phyloP scores from a whole-genome alignment of 495 filamentous ascomycete genomes.

The Sordaria brevicollis region DNA sequence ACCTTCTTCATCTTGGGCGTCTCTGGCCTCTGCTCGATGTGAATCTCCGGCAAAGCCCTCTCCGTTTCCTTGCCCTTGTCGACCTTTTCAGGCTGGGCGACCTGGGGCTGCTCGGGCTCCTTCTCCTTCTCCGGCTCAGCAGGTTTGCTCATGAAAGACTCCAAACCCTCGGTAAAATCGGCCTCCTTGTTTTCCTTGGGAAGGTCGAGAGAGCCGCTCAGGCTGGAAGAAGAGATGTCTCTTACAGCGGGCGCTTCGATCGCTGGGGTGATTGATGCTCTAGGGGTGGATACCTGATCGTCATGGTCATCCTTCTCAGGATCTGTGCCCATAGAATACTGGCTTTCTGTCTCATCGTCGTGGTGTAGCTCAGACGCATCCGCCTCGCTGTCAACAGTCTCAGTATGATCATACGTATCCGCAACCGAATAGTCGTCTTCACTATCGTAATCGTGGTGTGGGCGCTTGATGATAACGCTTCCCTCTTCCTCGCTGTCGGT shows the following conservation, averaged over 20 bases:
- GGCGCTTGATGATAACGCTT: constrained; percentile 56
- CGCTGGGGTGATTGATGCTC: constrained; percentile 22
- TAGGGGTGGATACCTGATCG: constrained; percentile 36
- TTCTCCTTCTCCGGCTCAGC: constrained; percentile 6
- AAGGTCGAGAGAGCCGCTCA: constrained; percentile 5
- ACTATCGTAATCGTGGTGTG: constrained; percentile 49
- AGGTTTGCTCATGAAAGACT: constrained; percentile 33
- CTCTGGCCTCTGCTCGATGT: not conserved
- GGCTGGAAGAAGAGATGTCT: not conserved
- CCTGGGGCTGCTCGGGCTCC: constrained; percentile 14
- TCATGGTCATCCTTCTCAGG: constrained; percentile 3
- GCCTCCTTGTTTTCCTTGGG: constrained; percentile 15
- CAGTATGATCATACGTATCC: constrained; percentile 41
- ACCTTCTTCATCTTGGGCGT: constrained; percentile 20
- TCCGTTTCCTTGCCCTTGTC: constrained; percentile 38
- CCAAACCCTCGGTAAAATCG: constrained; percentile 30
- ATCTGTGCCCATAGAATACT: constrained; percentile 15
- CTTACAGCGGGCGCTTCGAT: not conserved
- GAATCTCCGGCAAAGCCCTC: constrained; percentile 14
- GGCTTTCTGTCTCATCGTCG: constrained; percentile 17
- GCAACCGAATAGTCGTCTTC: constrained; percentile 62
- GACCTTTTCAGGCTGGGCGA: constrained; percentile 22
- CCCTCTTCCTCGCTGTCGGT: constrained; percentile 38
- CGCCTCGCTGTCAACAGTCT: constrained; percentile 31
- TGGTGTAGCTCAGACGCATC: constrained; percentile 22